These are phyloP conservation scores for Globisporangium acanthophoron DNA, from an alignment of 352 stramenopile species.

Conservation along the genomic window DNA sequence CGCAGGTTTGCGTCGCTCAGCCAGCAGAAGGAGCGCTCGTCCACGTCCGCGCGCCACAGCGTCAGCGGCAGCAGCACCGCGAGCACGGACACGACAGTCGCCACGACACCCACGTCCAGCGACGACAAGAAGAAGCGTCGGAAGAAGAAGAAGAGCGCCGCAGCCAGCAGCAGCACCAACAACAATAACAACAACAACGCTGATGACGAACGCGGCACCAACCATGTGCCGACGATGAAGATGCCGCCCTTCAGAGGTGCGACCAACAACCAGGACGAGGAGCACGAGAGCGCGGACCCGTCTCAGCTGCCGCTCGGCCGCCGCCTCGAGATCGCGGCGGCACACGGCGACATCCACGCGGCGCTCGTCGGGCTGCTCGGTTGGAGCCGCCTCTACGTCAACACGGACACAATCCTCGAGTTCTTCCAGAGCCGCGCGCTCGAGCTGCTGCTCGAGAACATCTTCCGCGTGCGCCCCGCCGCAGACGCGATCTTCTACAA, in stretches of 20 bases:
- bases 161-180: not conserved
- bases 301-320: slow-evolving; percentile 41
- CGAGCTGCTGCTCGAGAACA: slow-evolving; percentile 48
- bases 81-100: slow-evolving; percentile 14
- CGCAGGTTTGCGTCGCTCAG: slow-evolving; percentile 10
- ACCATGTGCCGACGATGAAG: not conserved
- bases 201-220: slow-evolving; percentile 4
- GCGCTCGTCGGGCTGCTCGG: slow-evolving; percentile 67
- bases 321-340: slow-evolving; percentile 63
- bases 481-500: slow-evolving; percentile 47
- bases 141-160: slow-evolving; percentile 21
- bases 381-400: slow-evolving; percentile 60
- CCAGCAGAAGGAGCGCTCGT: slow-evolving; percentile 3
- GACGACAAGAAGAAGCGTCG: slow-evolving; percentile 32
- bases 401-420: slow-evolving; percentile 56
- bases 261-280: slow-evolving; percentile 1
- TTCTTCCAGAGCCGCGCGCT: slow-evolving; percentile 74
- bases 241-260: slow-evolving; percentile 6
- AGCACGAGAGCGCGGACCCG: slow-evolving; percentile 17
- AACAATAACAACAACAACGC: slow-evolving; percentile 1
- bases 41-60: slow-evolving; percentile 9
- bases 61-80: slow-evolving; percentile 18
- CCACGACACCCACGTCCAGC: slow-evolving; percentile 14
- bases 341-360: slow-evolving; percentile 59
- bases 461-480: slow-evolving; percentile 35